Evolutionary conservation across 2,329 filamentous ascomycete species (phyloP), one percentile per base, ranked within the genome.

Genomic region (Harringtonia aguacate): DNA sequence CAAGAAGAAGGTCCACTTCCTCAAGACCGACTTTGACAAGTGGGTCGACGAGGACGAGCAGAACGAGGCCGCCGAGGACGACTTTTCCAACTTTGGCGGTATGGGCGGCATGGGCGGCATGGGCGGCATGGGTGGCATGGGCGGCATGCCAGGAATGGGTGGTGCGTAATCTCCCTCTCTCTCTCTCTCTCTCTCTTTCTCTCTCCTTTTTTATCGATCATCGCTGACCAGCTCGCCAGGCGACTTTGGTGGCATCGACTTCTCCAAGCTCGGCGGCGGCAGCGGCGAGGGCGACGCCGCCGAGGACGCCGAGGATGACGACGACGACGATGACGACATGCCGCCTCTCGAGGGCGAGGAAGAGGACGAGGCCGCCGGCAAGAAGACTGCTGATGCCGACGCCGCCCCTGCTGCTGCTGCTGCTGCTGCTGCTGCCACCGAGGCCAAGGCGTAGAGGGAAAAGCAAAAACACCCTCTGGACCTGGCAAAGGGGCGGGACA

Each of bases 1-100:
- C 48, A 66, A 72, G 54, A 83, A 86, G 75, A 95, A 87, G 73
- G 70, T 86, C 44, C 92, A 97, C 70, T 98, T 88, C 78, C 69
- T 98, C 59, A 54, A 95, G 82, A 97, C 92, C 52, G 84, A 98
- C 70, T 98, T 98, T 58, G 89, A 95, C 73, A 95, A 95, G 84
- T 95, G 89, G 89, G 86, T 95, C 58, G 89, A 95, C 56, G 87
- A 95, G 78, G 89, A 98, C 61, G 92, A 98, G 77, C 92, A 98
- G 72, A 84, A 97, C 60, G 88, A 87, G 66, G 82, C 77, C 48
- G 72, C 78, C 39, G 87, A 94, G 52, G 88, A 94, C 45, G 89
- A 95, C 64, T 67, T 81, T 55, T 77, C 75, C 52, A 72, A 79
- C 61, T 80, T 77, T 55, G 77, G 73, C 46, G 77, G 77, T 52